Evolutionary conservation across 495 filamentous ascomycete species (phyloP).

Genomic region (Cercophora newfieldiana): DNA sequence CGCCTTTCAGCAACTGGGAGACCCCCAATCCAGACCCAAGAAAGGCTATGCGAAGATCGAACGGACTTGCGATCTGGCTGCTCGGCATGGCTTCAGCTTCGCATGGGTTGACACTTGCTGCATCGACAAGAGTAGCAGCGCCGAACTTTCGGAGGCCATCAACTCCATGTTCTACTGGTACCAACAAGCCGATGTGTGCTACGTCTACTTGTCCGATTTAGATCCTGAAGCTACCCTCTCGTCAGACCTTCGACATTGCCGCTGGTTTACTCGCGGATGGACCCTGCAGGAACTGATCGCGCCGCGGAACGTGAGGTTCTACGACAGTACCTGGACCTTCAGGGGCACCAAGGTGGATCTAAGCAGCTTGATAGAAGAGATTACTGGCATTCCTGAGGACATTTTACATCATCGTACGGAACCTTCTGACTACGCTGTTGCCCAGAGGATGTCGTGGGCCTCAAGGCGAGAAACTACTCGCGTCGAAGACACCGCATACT

Average conservation of each 20-base stretch:
- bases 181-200: conserved; percentile 8
- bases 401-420: background rate
- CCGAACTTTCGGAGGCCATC: conserved; percentile 22
- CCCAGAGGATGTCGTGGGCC: conserved; percentile 36
- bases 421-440: conserved; percentile 6
- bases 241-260: background rate
- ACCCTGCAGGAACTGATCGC: conserved; percentile 17
- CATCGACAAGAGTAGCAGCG: conserved; percentile 26
- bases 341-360: background rate
- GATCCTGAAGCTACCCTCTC: background rate
- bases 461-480: conserved; percentile 30
- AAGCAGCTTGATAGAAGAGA: background rate
- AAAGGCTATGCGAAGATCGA: conserved; percentile 27
- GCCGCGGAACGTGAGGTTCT: background rate
- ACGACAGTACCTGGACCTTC: background rate
- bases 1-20: conserved; percentile 6
- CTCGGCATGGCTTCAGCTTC: background rate
- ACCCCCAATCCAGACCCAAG: conserved; percentile 9
- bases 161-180: conserved; percentile 26
- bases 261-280: conserved; percentile 20
- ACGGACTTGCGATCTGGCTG: conserved; percentile 5
- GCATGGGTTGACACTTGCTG: conserved; percentile 24
- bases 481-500: conserved; percentile 39
- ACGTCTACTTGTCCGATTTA: conserved; percentile 19
- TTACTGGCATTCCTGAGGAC: background rate